Conservation (phyloP, 164 flowering plant genomes). For the Piper longum region DNA sequence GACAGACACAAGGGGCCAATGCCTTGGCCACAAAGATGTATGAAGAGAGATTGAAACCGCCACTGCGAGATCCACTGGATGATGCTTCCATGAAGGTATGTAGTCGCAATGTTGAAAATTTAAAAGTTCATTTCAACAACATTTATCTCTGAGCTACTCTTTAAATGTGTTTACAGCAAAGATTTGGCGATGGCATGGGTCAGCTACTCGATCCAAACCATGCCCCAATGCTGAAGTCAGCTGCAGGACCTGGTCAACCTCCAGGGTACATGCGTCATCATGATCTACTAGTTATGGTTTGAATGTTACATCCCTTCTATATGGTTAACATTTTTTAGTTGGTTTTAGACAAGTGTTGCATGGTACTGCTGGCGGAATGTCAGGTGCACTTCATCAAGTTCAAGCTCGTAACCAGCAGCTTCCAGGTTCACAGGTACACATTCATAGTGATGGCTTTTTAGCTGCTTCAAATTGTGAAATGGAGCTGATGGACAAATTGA, state of each 20-base stretch:
- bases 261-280: constrained; percentile 50
- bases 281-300: not conserved
- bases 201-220: constrained; percentile 82
- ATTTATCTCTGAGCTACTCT: constrained; percentile 1
- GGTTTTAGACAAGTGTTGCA: constrained; percentile 78
- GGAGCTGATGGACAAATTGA: constrained; percentile 2
- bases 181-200: constrained; percentile 63
- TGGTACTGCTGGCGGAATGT: constrained; percentile 70
- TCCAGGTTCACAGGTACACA: constrained; percentile 53
- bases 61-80: constrained; percentile 74
- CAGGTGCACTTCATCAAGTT: constrained; percentile 63
- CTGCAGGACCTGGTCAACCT: constrained; percentile 69
- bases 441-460: not conserved
- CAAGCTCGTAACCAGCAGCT: constrained; percentile 78
- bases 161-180: constrained; percentile 40
- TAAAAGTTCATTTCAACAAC: not conserved
- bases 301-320: not conserved
- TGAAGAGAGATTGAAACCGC: constrained; percentile 70
- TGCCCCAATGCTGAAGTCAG: constrained; percentile 63
- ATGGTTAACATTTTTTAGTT: not conserved
- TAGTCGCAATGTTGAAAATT: not conserved
- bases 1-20: constrained; percentile 70
- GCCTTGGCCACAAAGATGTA: constrained; percentile 94
- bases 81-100: constrained; percentile 80
- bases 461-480: not conserved